These are phyloP conservation scores for Penicillium sp. DNA, from an alignment of 2,329 filamentous ascomycete species.

Conservation along the genomic window DNA sequence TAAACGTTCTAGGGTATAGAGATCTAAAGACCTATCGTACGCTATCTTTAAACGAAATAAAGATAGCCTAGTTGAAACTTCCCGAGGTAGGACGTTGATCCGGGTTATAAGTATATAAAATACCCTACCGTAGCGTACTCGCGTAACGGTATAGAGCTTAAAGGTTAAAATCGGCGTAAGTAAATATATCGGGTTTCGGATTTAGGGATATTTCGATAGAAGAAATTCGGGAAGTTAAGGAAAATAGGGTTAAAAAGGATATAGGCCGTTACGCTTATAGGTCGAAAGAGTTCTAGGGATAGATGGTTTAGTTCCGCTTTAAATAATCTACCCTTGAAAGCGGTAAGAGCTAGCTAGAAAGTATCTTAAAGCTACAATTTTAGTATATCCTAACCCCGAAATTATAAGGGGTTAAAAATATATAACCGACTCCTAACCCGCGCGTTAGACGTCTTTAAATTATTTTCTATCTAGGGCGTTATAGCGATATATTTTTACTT, in stretches of 20 bases:
- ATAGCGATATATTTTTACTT: not conserved
- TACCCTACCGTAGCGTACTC: not conserved
- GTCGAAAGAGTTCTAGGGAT: slow-evolving; percentile 9
- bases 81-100: not conserved
- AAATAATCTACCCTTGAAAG: not conserved
- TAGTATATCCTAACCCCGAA: not conserved
- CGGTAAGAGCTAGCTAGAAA: not conserved
- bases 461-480: not conserved
- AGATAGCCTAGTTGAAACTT: slow-evolving; percentile 2
- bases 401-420: not conserved
- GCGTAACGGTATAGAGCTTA: not conserved
- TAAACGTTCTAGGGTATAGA: not conserved
- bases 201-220: not conserved
- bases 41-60: not conserved
- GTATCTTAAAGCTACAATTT: not conserved
- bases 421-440: not conserved
- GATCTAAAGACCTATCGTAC: not conserved
- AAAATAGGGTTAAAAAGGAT: not conserved
- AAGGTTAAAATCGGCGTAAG: slow-evolving; percentile 4
- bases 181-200: not conserved
- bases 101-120: not conserved
- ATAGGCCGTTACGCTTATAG: not conserved
- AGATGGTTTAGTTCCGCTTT: not conserved
- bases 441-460: not conserved
- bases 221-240: not conserved